Conservation (phyloP, 2,329 filamentous ascomycete species). For the Ophiostoma ips region DNA sequence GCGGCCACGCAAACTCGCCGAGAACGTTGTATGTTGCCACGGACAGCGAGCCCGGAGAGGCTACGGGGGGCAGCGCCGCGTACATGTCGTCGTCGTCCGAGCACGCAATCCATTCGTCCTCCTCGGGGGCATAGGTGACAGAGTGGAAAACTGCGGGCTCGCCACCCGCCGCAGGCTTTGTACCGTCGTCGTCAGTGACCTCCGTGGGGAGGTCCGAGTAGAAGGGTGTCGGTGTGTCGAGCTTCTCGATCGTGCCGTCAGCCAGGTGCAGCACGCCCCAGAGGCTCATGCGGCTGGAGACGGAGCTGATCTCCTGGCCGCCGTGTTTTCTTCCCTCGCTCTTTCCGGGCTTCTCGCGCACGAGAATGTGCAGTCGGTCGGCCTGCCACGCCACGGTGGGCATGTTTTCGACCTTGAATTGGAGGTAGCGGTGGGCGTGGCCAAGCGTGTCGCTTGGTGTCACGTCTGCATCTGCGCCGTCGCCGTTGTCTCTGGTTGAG, state of each 20-base stretch:
- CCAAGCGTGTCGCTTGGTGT: slow-evolving; percentile 22
- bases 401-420: slow-evolving; percentile 37
- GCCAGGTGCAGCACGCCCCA: slow-evolving; percentile 36
- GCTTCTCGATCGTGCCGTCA: slow-evolving; percentile 13
- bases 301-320: slow-evolving; percentile 5
- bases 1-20: slow-evolving; percentile 35
- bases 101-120: slow-evolving; percentile 6
- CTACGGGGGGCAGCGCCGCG: not conserved
- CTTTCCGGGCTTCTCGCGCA: slow-evolving; percentile 28
- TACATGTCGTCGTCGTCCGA: slow-evolving; percentile 7
- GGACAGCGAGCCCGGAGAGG: slow-evolving; percentile 14
- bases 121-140: slow-evolving; percentile 8
- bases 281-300: slow-evolving; percentile 36
- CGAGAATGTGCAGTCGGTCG: slow-evolving; percentile 35
- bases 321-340: not conserved
- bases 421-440: slow-evolving; percentile 33
- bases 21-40: slow-evolving; percentile 40
- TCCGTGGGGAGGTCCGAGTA: slow-evolving; percentile 10
- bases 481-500: too few species aligned
- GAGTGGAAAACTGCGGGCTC: slow-evolving; percentile 5
- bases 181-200: not conserved
- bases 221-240: slow-evolving; percentile 16
- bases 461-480: slow-evolving; percentile 28
- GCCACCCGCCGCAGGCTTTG: not conserved
- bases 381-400: slow-evolving; percentile 34